phyloP scores from a whole-genome alignment of 2,329 filamentous ascomycete genomes.

The Claviceps humidiphila region DNA sequence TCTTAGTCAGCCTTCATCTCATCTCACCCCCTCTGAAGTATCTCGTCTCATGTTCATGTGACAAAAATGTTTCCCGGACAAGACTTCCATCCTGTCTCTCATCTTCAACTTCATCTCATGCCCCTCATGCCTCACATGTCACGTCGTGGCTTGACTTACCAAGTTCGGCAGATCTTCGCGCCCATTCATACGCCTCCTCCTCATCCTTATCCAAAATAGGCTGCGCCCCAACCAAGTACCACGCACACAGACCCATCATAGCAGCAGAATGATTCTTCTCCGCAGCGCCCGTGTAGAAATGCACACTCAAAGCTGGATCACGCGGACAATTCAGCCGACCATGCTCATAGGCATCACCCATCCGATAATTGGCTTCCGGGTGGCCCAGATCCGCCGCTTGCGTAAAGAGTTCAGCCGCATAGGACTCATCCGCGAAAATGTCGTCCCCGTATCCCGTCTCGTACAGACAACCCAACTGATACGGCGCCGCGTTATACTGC shows the following conservation, averaged over 20 bases:
- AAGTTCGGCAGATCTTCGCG: constrained; percentile 68
- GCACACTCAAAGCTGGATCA: constrained; percentile 85
- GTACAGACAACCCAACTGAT: constrained; percentile 77
- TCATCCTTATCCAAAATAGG: constrained; percentile 91
- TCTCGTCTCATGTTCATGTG: no score
- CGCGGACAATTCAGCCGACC: constrained; percentile 75
- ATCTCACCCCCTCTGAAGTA: neutral
- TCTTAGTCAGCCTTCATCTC: neutral
- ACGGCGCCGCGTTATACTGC: constrained; percentile 88
- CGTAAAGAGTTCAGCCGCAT: constrained; percentile 88
- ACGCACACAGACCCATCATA: constrained; percentile 98
- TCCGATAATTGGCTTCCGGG: constrained; percentile 67
- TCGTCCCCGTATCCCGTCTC: constrained; percentile 91
- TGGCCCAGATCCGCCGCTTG: constrained; percentile 89
- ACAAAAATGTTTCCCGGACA: neutral
- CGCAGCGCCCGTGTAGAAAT: constrained; percentile 92
- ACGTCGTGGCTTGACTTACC: constrained; percentile 43
- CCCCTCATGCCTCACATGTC: neutral
- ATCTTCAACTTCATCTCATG: neutral
- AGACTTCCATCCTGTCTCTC: neutral
- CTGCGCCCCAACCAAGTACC: constrained; percentile 93
- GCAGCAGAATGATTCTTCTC: constrained; percentile 70
- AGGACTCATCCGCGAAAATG: constrained; percentile 78
- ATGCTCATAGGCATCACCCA: constrained; percentile 96
- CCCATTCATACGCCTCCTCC: constrained; percentile 94